phyloP scores from a whole-genome alignment of 768 basidiomycete species.

The Strobilomyces dryophilus region DNA sequence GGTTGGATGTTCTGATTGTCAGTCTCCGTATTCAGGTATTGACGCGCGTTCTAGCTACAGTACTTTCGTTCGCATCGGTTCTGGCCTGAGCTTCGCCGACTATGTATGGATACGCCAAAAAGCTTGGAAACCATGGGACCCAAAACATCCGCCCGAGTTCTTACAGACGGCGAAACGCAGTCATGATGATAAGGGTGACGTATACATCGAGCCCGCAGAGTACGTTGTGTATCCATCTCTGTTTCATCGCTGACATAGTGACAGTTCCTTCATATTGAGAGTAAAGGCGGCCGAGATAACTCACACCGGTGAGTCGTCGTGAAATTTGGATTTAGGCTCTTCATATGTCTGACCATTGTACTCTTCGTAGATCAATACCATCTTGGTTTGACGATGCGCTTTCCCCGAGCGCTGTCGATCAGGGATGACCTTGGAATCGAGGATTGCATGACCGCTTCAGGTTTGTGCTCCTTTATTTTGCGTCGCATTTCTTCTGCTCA shows the following conservation, averaged over 20 bases:
- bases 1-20: constrained; percentile 37
- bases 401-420: constrained; percentile 80
- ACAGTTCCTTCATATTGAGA: constrained; percentile 88
- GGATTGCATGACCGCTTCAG: constrained; percentile 70
- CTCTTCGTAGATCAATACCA: constrained; percentile 66
- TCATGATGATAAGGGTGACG: constrained; percentile 81
- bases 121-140: constrained; percentile 80
- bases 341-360: neutral
- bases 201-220: constrained; percentile 90
- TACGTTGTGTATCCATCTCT: constrained; percentile 31
- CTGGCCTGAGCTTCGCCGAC: constrained; percentile 82
- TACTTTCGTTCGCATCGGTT: constrained; percentile 85
- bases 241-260: neutral
- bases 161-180: constrained; percentile 54
- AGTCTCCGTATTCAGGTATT: neutral
- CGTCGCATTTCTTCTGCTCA: neutral
- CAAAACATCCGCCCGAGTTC: constrained; percentile 69
- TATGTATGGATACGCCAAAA: constrained; percentile 81
- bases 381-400: constrained; percentile 87
- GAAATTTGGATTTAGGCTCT: neutral
- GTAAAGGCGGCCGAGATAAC: constrained; percentile 94
- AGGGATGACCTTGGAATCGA: constrained; percentile 71
- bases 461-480: constrained; percentile 33
- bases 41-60: constrained; percentile 54
- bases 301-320: constrained; percentile 50